A percentile compares a stretch with the other conserved stretches of the same genome.
These are phyloP conservation scores for Aspergillus latus DNA, from an alignment of 2,329 filamentous ascomycete genomes.

Conservation along the genomic window DNA sequence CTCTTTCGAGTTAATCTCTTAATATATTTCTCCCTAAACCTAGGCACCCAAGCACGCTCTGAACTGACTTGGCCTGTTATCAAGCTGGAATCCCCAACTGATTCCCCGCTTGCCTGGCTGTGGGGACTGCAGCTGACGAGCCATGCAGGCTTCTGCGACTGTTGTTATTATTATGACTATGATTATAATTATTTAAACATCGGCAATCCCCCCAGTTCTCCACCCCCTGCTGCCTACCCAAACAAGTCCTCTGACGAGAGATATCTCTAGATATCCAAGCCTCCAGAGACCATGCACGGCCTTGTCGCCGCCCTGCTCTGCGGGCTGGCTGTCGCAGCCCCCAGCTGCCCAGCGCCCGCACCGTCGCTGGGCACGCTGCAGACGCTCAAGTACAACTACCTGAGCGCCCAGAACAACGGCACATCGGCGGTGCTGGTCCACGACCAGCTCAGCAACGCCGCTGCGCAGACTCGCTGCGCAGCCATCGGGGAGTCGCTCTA, in stretches of 20 bases:
- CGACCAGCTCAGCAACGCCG: slow-evolving; percentile 11
- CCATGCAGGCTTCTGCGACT: too few species aligned
- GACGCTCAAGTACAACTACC: slow-evolving; percentile 27
- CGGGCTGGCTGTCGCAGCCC: slow-evolving; percentile 15
- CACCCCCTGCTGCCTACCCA: neutral
- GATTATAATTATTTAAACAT: too few species aligned
- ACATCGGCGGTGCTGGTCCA: slow-evolving; percentile 25
- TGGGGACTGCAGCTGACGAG: too few species aligned
- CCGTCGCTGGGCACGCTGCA: slow-evolving; percentile 24
- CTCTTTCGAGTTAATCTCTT: too few species aligned
- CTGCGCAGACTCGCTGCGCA: slow-evolving; percentile 20
- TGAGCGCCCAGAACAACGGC: slow-evolving; percentile 27
- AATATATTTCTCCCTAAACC: too few species aligned
- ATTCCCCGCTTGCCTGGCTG: too few species aligned
- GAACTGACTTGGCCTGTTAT: too few species aligned
- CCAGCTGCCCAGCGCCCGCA: slow-evolving; percentile 8
- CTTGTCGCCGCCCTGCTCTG: slow-evolving; percentile 10
- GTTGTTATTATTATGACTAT: too few species aligned
- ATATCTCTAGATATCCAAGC: neutral
- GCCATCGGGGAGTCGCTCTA: slow-evolving; percentile 27
- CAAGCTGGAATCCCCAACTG: too few species aligned
- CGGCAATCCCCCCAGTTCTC: too few species aligned
- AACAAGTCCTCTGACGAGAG: neutral
- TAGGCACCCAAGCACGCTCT: too few species aligned
- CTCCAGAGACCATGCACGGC: neutral